phyloP scores from a whole-genome alignment of 2,329 filamentous ascomycete genomes.

The Nemania serpens region DNA sequence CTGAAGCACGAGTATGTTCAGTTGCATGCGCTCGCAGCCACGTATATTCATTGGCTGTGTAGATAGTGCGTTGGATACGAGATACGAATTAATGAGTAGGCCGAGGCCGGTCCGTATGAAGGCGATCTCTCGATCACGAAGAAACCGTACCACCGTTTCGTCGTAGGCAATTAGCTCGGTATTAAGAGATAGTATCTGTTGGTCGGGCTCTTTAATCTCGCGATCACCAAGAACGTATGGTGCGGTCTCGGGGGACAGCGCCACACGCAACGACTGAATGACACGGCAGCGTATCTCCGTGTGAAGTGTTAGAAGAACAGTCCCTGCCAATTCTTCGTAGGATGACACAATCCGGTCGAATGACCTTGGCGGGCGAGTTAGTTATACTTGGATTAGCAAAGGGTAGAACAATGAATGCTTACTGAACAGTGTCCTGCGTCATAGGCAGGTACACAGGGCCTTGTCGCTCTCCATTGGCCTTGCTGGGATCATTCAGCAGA shows the following conservation, averaged over 20 bases:
- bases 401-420: constrained; percentile 46
- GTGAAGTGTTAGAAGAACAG: constrained; percentile 82
- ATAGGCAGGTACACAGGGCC: constrained; percentile 82
- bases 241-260: constrained; percentile 62
- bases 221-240: constrained; percentile 69
- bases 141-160: constrained; percentile 74
- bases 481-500: constrained; percentile 68
- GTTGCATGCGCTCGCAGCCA: constrained; percentile 84
- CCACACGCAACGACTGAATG: constrained; percentile 73
- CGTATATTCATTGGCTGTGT: constrained; percentile 83
- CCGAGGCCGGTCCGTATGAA: constrained; percentile 81
- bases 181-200: constrained; percentile 82
- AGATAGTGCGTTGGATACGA: constrained; percentile 72
- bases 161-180: constrained; percentile 85
- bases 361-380: constrained; percentile 54
- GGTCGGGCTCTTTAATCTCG: constrained; percentile 76
- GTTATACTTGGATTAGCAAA: not conserved
- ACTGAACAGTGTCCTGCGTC: constrained; percentile 81
- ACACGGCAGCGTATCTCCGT: constrained; percentile 87
- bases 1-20: constrained; percentile 93
- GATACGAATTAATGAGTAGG: constrained; percentile 75
- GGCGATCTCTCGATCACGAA: constrained; percentile 70
- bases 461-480: constrained; percentile 60
- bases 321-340: constrained; percentile 79
- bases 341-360: constrained; percentile 88